These are phyloP conservation scores for Phaeodactylum tricornutum DNA, from an alignment of 108 stramenopile genomes.

Conservation along the genomic window DNA sequence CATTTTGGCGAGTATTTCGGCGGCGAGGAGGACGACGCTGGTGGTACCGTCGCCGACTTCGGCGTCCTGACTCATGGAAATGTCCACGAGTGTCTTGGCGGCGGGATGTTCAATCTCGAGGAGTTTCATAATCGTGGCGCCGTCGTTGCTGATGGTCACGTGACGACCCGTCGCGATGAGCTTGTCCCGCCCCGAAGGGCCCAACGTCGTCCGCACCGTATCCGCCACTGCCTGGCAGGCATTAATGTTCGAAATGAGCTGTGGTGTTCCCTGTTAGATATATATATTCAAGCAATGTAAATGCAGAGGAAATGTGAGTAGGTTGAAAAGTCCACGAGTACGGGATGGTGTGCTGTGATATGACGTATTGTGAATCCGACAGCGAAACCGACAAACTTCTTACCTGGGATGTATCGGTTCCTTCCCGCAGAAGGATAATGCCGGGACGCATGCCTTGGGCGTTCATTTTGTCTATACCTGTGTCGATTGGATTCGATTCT, in stretches of 20 bases:
- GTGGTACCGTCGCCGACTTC: conserved; percentile 99
- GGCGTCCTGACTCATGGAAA: conserved; percentile 95
- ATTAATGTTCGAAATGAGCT: conserved; percentile 98
- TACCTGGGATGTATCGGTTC: conserved; percentile 95
- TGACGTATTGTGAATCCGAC: not conserved
- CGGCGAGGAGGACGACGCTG: conserved; percentile 90
- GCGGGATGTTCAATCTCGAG: conserved; percentile 98
- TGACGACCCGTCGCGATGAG: conserved; percentile 79
- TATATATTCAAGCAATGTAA: conserved; percentile 3
- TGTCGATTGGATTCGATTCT: too few relatives aligned
- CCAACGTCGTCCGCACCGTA: conserved; percentile 92
- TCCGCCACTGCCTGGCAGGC: conserved; percentile 98
- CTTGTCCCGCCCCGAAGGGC: conserved; percentile 99
- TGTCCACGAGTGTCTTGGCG: conserved; percentile 96
- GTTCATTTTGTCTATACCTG: conserved; percentile 10
- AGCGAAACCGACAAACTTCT: conserved; percentile 6
- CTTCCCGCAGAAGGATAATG: conserved; percentile 97
- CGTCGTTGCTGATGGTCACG: conserved; percentile 97
- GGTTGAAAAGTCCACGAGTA: not conserved
- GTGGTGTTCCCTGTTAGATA: conserved; percentile 83
- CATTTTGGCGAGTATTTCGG: conserved; percentile 88
- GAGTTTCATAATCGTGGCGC: conserved; percentile 96
- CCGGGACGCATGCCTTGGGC: conserved; percentile 74
- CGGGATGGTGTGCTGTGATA: not conserved
- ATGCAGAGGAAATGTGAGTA: not conserved